Evolutionary conservation across 805 yeast species (phyloP).

Genomic region (Metschnikowia cerradonensis): DNA sequence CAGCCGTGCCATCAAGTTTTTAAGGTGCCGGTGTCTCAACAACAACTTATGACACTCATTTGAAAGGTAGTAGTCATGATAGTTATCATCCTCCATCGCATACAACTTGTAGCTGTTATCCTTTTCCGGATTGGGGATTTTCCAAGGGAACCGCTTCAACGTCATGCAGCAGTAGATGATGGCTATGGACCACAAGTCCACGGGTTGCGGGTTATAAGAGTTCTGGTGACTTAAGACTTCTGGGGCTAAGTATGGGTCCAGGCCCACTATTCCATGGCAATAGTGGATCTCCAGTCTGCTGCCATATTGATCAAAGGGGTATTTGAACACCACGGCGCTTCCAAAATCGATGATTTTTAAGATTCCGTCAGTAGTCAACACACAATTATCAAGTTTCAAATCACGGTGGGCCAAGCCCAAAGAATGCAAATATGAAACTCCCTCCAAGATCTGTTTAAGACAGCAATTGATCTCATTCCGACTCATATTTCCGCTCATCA

Average conservation of each 20-base stretch:
- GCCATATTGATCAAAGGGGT: slow-evolving; percentile 59
- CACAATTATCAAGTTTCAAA: slow-evolving; percentile 79
- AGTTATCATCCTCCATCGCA: slow-evolving; percentile 63
- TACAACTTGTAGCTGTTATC: slow-evolving; percentile 71
- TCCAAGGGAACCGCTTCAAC: slow-evolving; percentile 83
- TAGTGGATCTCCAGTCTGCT: slow-evolving; percentile 37
- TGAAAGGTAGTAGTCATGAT: slow-evolving; percentile 70
- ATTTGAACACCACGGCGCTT: slow-evolving; percentile 75
- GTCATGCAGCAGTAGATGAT: slow-evolving; percentile 87
- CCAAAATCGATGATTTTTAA: slow-evolving; percentile 81
- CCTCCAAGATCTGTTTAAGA: slow-evolving; percentile 67
- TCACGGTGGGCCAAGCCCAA: slow-evolving; percentile 83
- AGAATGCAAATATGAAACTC: slow-evolving; percentile 69
- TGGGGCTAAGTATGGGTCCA: slow-evolving; percentile 85
- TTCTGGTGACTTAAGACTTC: slow-evolving; percentile 56
- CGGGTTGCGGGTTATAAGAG: slow-evolving; percentile 70
- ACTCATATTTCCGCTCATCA: slow-evolving; percentile 80
- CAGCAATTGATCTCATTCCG: slow-evolving; percentile 81
- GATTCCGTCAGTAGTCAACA: slow-evolving; percentile 67
- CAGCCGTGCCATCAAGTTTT: slow-evolving; percentile 41
- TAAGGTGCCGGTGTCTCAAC: slow-evolving; percentile 55
- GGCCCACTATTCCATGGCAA: slow-evolving; percentile 72
- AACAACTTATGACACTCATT: slow-evolving; percentile 69
- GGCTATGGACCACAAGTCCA: slow-evolving; percentile 82
- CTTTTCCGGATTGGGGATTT: slow-evolving; percentile 55